phyloP scores from a whole-genome alignment of 1,284 basidiomycete genomes.

The Veloboletus limbatus region DNA sequence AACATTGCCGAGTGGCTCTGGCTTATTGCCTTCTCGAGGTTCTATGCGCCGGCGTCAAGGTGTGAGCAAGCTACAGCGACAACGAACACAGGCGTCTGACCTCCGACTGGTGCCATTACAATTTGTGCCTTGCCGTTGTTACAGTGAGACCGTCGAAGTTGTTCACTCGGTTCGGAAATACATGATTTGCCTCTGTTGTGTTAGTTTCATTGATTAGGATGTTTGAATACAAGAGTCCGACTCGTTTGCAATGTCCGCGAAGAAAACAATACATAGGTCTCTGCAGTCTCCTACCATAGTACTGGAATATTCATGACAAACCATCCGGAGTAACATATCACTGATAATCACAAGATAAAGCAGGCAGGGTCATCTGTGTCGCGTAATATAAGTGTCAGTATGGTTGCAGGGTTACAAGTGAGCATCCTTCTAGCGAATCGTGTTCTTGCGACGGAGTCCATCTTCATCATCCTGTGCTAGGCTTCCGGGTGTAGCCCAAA shows the following conservation, averaged over 20 bases:
- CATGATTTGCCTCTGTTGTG: not conserved
- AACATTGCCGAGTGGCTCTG: conserved; percentile 60
- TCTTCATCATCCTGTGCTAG: conserved; percentile 19
- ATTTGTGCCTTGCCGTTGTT: not conserved
- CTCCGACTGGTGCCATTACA: conserved; percentile 26
- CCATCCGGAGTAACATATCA: conserved; percentile 1
- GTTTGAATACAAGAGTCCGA: too few species aligned
- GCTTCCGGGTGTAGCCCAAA: conserved; percentile 28
- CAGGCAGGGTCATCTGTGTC: conserved; percentile 3
- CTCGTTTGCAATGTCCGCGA: too few species aligned
- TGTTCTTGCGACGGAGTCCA: conserved; percentile 26
- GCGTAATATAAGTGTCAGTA: conserved; percentile 12
- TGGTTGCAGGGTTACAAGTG: not conserved
- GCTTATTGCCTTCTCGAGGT: conserved; percentile 57
- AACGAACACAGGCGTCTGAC: conserved; percentile 10
- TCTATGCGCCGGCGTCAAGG: conserved; percentile 38
- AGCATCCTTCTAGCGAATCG: conserved; percentile 25
- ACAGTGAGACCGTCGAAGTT: not conserved
- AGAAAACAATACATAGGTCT: not conserved
- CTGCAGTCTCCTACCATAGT: not conserved
- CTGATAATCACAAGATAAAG: conserved; percentile 11
- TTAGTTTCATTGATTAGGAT: too few species aligned
- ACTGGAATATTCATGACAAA: not conserved
- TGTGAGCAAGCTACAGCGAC: not conserved
- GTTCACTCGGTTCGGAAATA: too few species aligned